phyloP scores from a whole-genome alignment of 495 filamentous ascomycete species.

The Diplogelasinospora grovesii region DNA sequence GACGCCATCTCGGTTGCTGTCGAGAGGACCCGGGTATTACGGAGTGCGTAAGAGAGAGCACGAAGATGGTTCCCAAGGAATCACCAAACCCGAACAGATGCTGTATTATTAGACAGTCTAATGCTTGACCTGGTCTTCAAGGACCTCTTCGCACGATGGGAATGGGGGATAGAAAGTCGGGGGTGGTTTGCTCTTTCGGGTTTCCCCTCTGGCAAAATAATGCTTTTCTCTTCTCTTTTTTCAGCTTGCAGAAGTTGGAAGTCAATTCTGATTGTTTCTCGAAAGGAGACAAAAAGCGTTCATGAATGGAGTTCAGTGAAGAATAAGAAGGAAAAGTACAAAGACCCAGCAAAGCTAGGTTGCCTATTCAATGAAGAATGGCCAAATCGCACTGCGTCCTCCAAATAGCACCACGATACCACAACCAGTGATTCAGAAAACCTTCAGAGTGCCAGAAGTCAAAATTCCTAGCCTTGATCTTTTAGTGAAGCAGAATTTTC shows the following conservation, averaged over 20 bases:
- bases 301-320: constrained; percentile 26
- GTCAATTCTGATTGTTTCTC: constrained; percentile 56
- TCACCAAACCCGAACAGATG: constrained; percentile 12
- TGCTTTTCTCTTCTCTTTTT: constrained; percentile 30
- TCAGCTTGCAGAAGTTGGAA: constrained; percentile 39
- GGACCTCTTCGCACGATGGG: constrained; percentile 25
- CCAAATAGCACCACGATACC: constrained; percentile 24
- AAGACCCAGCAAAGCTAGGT: constrained; percentile 24
- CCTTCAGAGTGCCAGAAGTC: constrained; percentile 13
- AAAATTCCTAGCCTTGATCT: constrained; percentile 6
- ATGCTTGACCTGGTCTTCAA: constrained; percentile 13
- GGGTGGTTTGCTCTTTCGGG: constrained; percentile 19
- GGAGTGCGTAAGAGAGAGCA: background rate
- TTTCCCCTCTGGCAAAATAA: constrained; percentile 9
- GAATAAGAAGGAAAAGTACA: constrained; percentile 32
- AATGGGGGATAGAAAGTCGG: constrained; percentile 29
- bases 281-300: constrained; percentile 34
- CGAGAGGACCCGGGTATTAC: constrained; percentile 8
- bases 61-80: constrained; percentile 12
- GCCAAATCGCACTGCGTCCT: constrained; percentile 16
- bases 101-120: constrained; percentile 29
- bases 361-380: constrained; percentile 22
- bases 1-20: constrained; percentile 64
- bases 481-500: background rate
- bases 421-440: constrained; percentile 21